Evolutionary conservation across 305 asterid species (phyloP).

Genomic region (Fraxinus baroniana): DNA sequence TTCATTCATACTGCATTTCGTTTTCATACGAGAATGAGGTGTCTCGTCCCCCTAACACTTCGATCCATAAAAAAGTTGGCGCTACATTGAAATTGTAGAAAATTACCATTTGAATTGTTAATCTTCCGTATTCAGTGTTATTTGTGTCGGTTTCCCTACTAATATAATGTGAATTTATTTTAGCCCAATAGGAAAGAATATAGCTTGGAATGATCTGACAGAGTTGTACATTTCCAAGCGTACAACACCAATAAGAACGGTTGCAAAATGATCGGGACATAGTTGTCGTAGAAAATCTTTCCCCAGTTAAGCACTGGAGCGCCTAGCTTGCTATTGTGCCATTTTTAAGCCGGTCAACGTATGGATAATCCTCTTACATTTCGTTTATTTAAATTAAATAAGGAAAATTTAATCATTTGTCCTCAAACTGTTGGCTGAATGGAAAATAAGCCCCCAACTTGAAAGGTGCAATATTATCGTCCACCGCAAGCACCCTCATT

Average conservation of each 20-base stretch:
- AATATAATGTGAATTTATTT: background rate
- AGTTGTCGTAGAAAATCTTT: background rate
- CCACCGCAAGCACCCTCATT: background rate
- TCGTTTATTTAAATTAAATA: background rate
- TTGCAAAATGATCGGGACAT: background rate
- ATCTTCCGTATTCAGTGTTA: background rate
- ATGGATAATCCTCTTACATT: slow-evolving; percentile 9
- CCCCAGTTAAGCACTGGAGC: background rate
- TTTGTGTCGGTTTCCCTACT: background rate
- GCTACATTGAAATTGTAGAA: background rate
- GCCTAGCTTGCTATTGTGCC: background rate
- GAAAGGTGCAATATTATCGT: background rate
- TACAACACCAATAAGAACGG: background rate
- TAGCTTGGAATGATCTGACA: background rate
- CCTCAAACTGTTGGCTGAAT: background rate
- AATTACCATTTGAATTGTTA: background rate
- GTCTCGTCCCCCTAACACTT: background rate
- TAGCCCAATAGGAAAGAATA: background rate
- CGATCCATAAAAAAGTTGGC: background rate
- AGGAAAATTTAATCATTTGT: background rate
- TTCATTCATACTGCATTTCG: background rate
- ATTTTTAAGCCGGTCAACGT: slow-evolving; percentile 27
- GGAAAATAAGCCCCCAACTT: background rate
- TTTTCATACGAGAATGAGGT: background rate
- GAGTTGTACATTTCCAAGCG: background rate